These are phyloP conservation scores for Mortierella sp. DNA, from an alignment of 371 early-diverging fungal genomes.

Conservation along the genomic window DNA sequence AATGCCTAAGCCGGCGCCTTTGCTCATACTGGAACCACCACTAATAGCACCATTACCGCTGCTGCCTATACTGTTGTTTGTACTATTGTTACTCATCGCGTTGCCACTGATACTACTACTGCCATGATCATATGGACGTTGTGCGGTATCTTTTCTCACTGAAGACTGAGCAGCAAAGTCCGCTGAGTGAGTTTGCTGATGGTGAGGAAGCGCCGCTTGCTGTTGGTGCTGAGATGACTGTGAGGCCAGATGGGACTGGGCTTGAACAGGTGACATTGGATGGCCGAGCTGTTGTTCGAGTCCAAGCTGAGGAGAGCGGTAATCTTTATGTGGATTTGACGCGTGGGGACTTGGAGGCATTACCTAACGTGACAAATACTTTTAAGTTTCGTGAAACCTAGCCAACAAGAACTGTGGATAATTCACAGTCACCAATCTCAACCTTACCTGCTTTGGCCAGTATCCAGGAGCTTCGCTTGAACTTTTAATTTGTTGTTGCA, in stretches of 20 bases:
- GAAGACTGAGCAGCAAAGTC: conserved; percentile 13
- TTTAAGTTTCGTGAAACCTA: not conserved
- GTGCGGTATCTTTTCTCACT: not conserved
- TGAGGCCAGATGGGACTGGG: conserved; percentile 8
- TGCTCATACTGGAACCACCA: not conserved
- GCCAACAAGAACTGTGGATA: not conserved
- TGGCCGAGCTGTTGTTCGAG: conserved; percentile 24
- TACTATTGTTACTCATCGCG: not conserved
- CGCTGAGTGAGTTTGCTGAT: conserved; percentile 16
- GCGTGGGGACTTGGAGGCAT: conserved; percentile 1
- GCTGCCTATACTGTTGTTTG: not conserved
- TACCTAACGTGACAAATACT: not conserved
- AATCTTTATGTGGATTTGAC: conserved; percentile 12
- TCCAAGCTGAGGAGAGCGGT: conserved; percentile 14
- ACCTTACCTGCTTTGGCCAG: conserved; percentile 27
- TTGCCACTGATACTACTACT: not conserved
- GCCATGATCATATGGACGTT: conserved; percentile 4
- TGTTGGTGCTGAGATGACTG: not conserved
- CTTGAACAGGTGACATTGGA: conserved; percentile 6
- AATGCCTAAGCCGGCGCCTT: conserved; percentile 17
- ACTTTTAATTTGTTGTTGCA: conserved; percentile 1
- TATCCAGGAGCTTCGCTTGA: conserved; percentile 11
- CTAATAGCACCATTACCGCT: not conserved
- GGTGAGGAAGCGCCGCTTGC: not conserved
- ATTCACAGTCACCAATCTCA: too few species aligned